Conservation (phyloP, 768 basidiomycete genomes). For the Favolaschia claudopus region DNA sequence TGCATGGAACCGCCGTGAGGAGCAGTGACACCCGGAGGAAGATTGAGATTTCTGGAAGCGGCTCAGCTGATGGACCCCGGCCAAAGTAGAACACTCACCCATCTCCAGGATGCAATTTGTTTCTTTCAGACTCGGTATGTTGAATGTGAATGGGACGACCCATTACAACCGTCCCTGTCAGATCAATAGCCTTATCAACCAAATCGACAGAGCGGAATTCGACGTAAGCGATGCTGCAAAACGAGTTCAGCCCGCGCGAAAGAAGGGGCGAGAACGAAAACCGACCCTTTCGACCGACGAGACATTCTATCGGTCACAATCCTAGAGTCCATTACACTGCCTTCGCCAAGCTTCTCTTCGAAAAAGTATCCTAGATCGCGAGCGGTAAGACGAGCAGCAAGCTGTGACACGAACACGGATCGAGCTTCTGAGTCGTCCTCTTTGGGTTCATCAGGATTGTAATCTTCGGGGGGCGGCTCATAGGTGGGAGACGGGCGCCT, state of each 20-base stretch:
- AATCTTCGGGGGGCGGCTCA: constrained; percentile 69
- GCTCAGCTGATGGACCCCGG: constrained; percentile 18
- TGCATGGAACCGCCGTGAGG: constrained; percentile 82
- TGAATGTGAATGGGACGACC: constrained; percentile 97
- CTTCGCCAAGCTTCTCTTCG: constrained; percentile 94
- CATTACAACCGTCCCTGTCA: constrained; percentile 97
- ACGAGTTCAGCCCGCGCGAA: background rate
- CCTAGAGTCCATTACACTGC: constrained; percentile 92
- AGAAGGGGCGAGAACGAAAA: constrained; percentile 11
- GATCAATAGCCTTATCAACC: constrained; percentile 88
- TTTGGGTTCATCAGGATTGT: constrained; percentile 87
- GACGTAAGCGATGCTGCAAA: constrained; percentile 91
- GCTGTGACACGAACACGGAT: constrained; percentile 98
- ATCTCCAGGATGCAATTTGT: constrained; percentile 87
- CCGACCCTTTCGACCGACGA: constrained; percentile 96
- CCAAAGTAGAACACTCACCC: constrained; percentile 58
- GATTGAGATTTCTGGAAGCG: constrained; percentile 70
- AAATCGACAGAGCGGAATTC: constrained; percentile 92
- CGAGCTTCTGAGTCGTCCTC: constrained; percentile 98
- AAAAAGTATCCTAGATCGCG: constrained; percentile 99
- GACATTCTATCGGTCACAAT: constrained; percentile 97
- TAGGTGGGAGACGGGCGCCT: constrained; percentile 80
- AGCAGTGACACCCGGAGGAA: constrained; percentile 85
- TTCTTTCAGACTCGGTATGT: constrained; percentile 96
- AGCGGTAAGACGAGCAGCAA: constrained; percentile 95